Base-by-base conservation (phyloP, 768 basidiomycete genomes). In the Russula lepida region DNA sequence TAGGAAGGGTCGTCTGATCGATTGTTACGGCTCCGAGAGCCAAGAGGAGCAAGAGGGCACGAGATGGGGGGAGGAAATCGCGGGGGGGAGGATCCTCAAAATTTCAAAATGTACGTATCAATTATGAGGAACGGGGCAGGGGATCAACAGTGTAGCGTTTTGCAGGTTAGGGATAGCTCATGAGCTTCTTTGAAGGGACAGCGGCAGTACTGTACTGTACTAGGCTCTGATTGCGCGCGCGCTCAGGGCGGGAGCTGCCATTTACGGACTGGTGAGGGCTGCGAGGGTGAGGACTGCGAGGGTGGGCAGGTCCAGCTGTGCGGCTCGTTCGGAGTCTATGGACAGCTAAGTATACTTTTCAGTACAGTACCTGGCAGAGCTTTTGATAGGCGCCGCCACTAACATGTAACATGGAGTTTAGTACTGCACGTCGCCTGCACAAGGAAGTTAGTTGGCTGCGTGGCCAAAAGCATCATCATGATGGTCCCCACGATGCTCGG, bases 111-210 rank as follows among this genome's bases (percentile, higher is more conserved):
- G 41, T 9, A n/a, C n/a, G n/a, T n/a, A n/a, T n/a, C n/a, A n/a
- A n/a, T n/a, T n/a, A 4, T n/a, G n/a, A 43, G 41, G 41, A n/a
- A 43, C 41, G 41, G 41, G 41, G 21, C 41, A 21, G n/a, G 56
- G 2, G 1, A 19, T 57, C 12, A 27, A 19, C 9, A 19, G 25
- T 17, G n/a, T n/a, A 19, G 25, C 7, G 2, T 27, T 25, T 53
- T 25, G 35, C 35, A 28, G 43, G 56, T 39, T 41, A 39, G 56
- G 46, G 23, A 43, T 58, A 58, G 56, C 56, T n/a, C 19, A 47
- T 27, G 37, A 58, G 56, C 56, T 58, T 58, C 12, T n/a, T 57
- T 57, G 56, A 48, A 9, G 41, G 21, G 41, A n/a, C n/a, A 9
- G n/a, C 9, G 19, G n/a, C 19, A 17, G 37, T 32, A 15, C n/a